A percentile compares a stretch with the other conserved stretches of the same genome.
Evolutionary conservation across 1,284 basidiomycete species (phyloP).

Genomic region (Flammula alnicola): DNA sequence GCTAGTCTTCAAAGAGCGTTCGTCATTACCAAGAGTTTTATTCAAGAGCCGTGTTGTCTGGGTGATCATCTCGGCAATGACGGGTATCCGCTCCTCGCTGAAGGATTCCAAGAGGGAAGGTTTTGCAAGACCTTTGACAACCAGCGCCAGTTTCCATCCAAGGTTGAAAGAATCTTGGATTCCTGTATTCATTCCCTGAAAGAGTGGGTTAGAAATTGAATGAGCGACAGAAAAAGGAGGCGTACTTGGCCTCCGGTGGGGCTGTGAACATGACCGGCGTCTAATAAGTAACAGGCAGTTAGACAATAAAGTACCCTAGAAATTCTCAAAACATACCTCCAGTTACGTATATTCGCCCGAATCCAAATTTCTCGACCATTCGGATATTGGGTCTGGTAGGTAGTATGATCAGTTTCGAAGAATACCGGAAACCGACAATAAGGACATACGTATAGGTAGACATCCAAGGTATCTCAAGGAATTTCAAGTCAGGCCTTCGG

Average conservation of each 20-base stretch:
- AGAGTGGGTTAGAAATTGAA: background rate
- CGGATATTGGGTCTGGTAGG: conserved; percentile 30
- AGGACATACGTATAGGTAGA: conserved; percentile 35
- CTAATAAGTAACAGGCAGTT: conserved; percentile 28
- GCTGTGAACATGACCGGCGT: conserved; percentile 49
- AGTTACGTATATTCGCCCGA: conserved; percentile 29
- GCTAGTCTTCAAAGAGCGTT: conserved; percentile 26
- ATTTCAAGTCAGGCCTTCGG: conserved; percentile 34
- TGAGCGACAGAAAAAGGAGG: background rate
- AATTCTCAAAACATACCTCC: conserved; percentile 26
- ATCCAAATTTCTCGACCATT: conserved; percentile 31
- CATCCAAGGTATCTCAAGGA: conserved; percentile 37
- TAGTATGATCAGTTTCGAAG: background rate
- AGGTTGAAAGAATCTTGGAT: conserved; percentile 42
- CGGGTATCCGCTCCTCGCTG: conserved; percentile 44
- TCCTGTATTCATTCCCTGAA: conserved; percentile 39
- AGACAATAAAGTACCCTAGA: background rate
- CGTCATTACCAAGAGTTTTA: conserved; percentile 1
- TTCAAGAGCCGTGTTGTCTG: conserved; percentile 7
- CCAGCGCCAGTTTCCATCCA: conserved; percentile 52
- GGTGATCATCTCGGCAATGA: conserved; percentile 36
- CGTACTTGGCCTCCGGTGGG: conserved; percentile 46
- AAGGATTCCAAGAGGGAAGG: conserved; percentile 42
- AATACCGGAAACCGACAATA: too few relatives aligned
- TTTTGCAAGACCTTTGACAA: conserved; percentile 39